Evolutionary conservation across 495 filamentous ascomycete species (phyloP).

Genomic region (Pyrenopolyporus hunteri): DNA sequence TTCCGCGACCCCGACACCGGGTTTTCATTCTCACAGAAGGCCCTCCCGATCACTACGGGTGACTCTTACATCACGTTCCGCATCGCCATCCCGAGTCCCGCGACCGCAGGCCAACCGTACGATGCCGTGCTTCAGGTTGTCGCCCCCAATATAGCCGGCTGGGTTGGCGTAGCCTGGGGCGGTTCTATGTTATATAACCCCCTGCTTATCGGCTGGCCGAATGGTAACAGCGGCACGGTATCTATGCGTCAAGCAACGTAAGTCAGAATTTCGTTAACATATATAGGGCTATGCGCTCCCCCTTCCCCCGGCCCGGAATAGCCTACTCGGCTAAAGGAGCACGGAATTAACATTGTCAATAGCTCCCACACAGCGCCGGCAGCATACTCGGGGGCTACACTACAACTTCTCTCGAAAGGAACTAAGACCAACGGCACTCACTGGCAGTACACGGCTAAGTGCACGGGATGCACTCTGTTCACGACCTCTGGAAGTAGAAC

Average conservation of each 20-base stretch:
- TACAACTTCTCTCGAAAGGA: slow-evolving; percentile 44
- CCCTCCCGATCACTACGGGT: slow-evolving; percentile 46
- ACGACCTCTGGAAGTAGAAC: slow-evolving; percentile 29
- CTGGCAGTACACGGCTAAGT: slow-evolving; percentile 53
- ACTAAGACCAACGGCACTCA: slow-evolving; percentile 51
- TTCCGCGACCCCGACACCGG: slow-evolving; percentile 56
- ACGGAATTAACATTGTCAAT: not conserved
- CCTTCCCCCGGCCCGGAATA: no score
- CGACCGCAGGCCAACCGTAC: slow-evolving; percentile 36
- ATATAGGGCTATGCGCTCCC: not conserved
- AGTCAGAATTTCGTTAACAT: slow-evolving; percentile 17
- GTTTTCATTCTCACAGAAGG: slow-evolving; percentile 54
- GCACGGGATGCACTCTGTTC: slow-evolving; percentile 51
- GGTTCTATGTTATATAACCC: slow-evolving; percentile 51
- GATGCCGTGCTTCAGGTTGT: slow-evolving; percentile 54
- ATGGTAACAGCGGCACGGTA: slow-evolving; percentile 35
- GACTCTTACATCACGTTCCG: slow-evolving; percentile 46
- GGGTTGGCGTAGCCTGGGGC: slow-evolving; percentile 52
- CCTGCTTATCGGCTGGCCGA: slow-evolving; percentile 47
- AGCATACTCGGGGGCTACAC: slow-evolving; percentile 39
- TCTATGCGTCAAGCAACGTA: slow-evolving; percentile 49
- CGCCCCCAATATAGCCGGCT: slow-evolving; percentile 49
- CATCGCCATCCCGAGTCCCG: slow-evolving; percentile 46
- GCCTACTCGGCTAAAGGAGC: not conserved
- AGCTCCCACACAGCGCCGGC: slow-evolving; percentile 45